Percentiles rank a stretch among this genome's conserved stretches.
Conservation (phyloP, 306 rosid species). For the Quercus rubra region DNA sequence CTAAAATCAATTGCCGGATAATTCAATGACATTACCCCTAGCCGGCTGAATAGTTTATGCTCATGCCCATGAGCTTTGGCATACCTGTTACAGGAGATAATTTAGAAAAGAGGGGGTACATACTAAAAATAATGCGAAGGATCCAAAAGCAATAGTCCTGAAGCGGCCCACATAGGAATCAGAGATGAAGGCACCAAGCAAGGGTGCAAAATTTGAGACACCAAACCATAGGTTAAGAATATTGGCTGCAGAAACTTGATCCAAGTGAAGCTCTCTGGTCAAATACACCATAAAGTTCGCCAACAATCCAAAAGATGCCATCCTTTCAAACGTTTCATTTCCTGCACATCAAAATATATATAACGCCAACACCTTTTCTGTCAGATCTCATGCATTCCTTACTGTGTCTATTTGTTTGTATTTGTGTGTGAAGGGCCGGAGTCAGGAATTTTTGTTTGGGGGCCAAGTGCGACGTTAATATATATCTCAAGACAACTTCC, state of each 20-base stretch:
- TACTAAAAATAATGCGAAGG: slow-evolving; percentile 57
- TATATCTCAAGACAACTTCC: too few relatives aligned
- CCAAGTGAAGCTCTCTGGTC: slow-evolving; percentile 54
- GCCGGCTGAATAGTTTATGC: too few relatives aligned
- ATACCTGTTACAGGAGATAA: too few relatives aligned
- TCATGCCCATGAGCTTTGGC: too few relatives aligned
- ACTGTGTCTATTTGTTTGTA: neutral
- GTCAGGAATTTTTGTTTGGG: too few relatives aligned
- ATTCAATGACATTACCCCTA: too few relatives aligned
- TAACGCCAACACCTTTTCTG: neutral
- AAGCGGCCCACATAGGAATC: slow-evolving; percentile 77
- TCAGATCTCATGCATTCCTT: neutral
- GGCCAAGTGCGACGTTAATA: too few relatives aligned
- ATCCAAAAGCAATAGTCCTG: slow-evolving; percentile 64
- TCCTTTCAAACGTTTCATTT: slow-evolving; percentile 80
- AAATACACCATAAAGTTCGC: slow-evolving; percentile 86
- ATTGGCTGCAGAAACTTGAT: slow-evolving; percentile 64
- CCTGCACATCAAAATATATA: slow-evolving; percentile 32
- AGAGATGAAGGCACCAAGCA: slow-evolving; percentile 81
- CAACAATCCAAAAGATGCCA: slow-evolving; percentile 66
- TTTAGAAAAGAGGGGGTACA: neutral
- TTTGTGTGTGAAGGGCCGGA: neutral
- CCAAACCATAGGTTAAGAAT: slow-evolving; percentile 64
- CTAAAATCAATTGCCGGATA: too few relatives aligned
- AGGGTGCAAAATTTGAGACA: slow-evolving; percentile 55